These are phyloP conservation scores for Kitagawia praeruptora DNA, from an alignment of 129 eudicot genomes.

Conservation along the genomic window DNA sequence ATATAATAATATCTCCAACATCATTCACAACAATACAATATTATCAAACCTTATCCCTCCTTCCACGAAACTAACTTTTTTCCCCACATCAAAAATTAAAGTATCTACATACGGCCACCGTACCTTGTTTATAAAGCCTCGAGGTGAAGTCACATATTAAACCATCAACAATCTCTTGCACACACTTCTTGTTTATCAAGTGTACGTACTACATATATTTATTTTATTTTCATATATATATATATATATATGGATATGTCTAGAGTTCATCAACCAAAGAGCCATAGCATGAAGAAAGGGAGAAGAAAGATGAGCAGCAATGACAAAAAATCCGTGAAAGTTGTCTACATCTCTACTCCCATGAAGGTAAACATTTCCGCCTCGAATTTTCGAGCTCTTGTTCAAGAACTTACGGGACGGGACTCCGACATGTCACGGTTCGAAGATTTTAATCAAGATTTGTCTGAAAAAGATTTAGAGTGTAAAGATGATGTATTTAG, in stretches of 20 bases:
- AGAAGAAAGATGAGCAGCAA: constrained; percentile 11
- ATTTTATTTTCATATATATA: background rate
- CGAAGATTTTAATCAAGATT: constrained; percentile 5
- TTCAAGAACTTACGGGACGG: constrained; percentile 73
- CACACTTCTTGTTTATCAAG: background rate
- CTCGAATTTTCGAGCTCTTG: constrained; percentile 48
- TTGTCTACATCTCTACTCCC: constrained; percentile 73
- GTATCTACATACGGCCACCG: background rate
- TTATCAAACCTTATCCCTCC: constrained; percentile 17
- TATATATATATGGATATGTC: no score
- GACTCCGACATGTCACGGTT: constrained; percentile 50
- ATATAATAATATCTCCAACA: background rate
- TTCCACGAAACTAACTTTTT: background rate
- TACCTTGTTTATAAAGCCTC: constrained; percentile 1
- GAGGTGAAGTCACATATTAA: background rate
- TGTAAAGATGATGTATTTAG: background rate
- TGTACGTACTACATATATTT: no score
- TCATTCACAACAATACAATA: background rate
- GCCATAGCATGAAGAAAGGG: background rate
- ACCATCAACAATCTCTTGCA: background rate
- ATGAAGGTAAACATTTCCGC: constrained; percentile 70
- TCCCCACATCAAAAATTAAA: background rate
- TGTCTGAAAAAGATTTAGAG: background rate
- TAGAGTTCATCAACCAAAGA: background rate
- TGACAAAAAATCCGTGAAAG: constrained; percentile 36